Conservation (phyloP, 2,329 filamentous ascomycete species). For the Trichoderma breve region DNA sequence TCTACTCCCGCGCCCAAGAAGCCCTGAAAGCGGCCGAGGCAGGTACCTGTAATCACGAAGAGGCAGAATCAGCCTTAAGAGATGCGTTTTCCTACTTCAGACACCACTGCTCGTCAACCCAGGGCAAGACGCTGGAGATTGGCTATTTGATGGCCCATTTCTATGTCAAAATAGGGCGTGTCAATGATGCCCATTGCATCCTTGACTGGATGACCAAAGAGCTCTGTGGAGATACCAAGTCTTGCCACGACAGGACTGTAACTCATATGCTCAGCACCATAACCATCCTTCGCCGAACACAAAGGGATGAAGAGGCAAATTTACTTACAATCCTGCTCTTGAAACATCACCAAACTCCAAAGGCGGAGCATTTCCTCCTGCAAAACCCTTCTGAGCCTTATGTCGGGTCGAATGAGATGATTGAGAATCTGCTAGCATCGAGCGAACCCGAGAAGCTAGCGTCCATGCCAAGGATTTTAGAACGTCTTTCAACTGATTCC, state of each 20-base stretch:
- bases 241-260: accelerated
- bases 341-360: not conserved
- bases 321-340: not conserved
- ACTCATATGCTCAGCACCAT: not conserved
- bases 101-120: not conserved
- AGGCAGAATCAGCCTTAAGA: not conserved
- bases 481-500: not conserved
- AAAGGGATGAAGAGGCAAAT: not conserved
- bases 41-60: not conserved
- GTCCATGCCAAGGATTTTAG: not conserved
- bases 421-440: not conserved
- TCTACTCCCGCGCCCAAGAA: not conserved
- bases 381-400: accelerated
- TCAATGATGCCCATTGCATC: not conserved
- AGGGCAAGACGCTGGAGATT: not conserved
- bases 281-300: not conserved
- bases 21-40: not conserved
- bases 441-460: not conserved
- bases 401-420: not conserved
- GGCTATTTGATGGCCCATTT: not conserved
- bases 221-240: too few species aligned
- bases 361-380: not conserved
- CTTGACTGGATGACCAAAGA: not conserved
- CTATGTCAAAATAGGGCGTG: not conserved
- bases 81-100: not conserved